Evolutionary conservation across 192 early-diverging fungal genomes (phyloP).

Genomic region (Entrophospora sp.): DNA sequence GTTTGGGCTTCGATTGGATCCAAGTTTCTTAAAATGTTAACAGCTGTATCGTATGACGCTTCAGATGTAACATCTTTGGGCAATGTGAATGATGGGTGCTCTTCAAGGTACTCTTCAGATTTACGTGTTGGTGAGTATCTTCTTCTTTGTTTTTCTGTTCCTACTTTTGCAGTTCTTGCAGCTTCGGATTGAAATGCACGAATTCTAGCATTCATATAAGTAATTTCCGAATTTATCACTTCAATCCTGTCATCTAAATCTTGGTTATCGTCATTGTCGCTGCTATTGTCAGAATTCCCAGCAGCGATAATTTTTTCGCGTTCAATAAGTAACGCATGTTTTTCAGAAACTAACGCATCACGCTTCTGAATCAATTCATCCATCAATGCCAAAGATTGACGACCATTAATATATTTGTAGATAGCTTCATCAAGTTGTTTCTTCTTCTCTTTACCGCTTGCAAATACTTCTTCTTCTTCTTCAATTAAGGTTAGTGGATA

Average conservation of each 20-base stretch:
- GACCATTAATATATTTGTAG: conserved; percentile 43
- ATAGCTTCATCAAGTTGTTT: conserved; percentile 45
- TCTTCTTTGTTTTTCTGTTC: not conserved
- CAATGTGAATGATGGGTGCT: conserved; percentile 27
- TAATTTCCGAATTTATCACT: conserved; percentile 48
- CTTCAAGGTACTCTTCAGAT: too few relatives aligned
- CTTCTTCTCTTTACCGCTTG: conserved; percentile 37
- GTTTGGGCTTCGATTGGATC: conserved; percentile 39
- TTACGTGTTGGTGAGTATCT: too few relatives aligned
- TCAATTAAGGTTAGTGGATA: too few relatives aligned
- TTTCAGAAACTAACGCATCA: conserved; percentile 35
- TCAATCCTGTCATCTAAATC: conserved; percentile 50
- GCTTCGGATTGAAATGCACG: conserved; percentile 44
- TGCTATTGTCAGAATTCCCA: too few relatives aligned
- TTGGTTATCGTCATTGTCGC: too few relatives aligned
- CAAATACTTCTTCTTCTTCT: conserved; percentile 22
- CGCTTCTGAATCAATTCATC: conserved; percentile 47
- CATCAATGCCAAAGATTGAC: conserved; percentile 41
- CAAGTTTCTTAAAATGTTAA: conserved; percentile 40
- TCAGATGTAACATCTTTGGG: conserved; percentile 34
- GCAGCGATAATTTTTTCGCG: conserved; percentile 34
- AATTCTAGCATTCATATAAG: conserved; percentile 46
- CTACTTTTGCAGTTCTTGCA: conserved; percentile 16
- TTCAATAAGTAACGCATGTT: conserved; percentile 39
- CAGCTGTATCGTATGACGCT: conserved; percentile 40